A percentile compares a stretch with the other conserved stretches of the same genome.
Conservation (phyloP, 192 early-diverging fungal genomes). For the Dimargaris verticillata region DNA sequence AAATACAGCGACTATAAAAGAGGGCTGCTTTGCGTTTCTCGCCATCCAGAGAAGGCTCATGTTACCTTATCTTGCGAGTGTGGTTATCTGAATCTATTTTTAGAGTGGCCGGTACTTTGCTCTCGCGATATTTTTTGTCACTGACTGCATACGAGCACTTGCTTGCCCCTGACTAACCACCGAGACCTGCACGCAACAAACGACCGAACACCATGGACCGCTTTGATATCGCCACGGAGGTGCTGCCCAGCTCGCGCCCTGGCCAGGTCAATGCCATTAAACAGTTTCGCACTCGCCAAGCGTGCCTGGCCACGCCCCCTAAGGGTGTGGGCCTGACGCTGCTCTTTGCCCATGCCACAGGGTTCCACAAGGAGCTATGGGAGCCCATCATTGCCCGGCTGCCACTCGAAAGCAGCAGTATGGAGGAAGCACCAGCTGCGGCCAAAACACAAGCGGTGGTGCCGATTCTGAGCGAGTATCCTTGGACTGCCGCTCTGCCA, state of each 20-base stretch:
- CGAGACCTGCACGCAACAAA: no score
- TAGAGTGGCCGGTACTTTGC: no score
- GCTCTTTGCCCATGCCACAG: constrained; percentile 20
- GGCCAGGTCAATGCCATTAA: background rate
- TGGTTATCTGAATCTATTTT: no score
- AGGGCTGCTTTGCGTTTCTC: no score
- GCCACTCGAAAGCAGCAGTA: background rate
- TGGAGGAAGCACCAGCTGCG: no score
- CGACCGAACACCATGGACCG: constrained; percentile 3
- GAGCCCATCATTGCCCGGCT: background rate
- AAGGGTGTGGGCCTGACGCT: constrained; percentile 14
- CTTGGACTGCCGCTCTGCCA: no score
- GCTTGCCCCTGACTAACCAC: no score
- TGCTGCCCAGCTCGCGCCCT: background rate
- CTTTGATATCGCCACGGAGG: background rate
- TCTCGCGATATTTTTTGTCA: no score
- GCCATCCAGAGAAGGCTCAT: no score
- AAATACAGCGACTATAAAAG: no score
- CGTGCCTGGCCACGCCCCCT: background rate
- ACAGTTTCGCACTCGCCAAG: background rate
- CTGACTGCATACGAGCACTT: no score
- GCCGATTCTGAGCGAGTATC: background rate
- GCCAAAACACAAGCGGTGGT: background rate
- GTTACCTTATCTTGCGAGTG: no score
- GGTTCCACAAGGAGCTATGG: constrained; percentile 5